Conservation (phyloP, 768 basidiomycete species). For the Chalciporus sphaerocephalus region DNA sequence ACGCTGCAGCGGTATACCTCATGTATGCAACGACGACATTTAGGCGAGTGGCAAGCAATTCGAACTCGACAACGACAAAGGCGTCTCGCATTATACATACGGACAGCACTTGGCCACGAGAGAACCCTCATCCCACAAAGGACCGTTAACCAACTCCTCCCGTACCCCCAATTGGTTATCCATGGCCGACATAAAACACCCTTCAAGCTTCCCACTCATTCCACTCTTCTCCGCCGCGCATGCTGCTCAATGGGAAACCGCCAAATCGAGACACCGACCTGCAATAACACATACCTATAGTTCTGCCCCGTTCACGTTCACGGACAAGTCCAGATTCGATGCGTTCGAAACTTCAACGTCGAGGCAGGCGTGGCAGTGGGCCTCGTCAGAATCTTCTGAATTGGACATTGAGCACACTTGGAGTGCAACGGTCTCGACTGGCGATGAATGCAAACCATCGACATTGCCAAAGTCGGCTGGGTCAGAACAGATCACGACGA, state of each 20-base stretch:
- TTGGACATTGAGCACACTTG: not conserved
- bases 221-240: slow-evolving; percentile 34
- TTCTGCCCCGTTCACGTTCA: not conserved
- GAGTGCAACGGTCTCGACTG: not conserved
- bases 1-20: not conserved
- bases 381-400: not conserved
- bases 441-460: not conserved
- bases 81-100: not conserved
- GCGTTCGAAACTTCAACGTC: not conserved
- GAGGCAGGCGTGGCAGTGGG: not conserved
- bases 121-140: not conserved
- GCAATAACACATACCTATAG: not conserved
- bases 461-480: not conserved
- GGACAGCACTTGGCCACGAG: not conserved
- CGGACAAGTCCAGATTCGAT: not conserved
- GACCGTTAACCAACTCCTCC: not conserved
- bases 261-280: not conserved
- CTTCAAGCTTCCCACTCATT: slow-evolving; percentile 10
- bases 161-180: not conserved
- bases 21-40: not conserved
- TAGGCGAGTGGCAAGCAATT: no score
- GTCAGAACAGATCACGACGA: not conserved
- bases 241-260: slow-evolving; percentile 21
- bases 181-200: slow-evolving; percentile 13
- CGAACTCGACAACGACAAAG: not conserved